These are phyloP conservation scores for Corylus avellana DNA, from an alignment of 306 rosid genomes.

Conservation along the genomic window DNA sequence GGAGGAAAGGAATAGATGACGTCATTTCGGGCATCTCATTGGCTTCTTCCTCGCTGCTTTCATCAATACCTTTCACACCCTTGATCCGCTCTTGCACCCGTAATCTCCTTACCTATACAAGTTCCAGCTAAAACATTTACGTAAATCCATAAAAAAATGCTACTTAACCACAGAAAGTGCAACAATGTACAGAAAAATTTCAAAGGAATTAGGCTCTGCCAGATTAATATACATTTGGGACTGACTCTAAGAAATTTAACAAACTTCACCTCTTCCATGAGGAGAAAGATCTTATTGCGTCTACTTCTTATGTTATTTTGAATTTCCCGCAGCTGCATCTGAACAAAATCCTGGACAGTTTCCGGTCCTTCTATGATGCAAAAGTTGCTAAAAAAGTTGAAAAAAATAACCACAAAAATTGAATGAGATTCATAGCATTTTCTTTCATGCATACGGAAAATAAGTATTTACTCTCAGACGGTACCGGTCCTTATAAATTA, in stretches of 20 bases:
- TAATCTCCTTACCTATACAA: constrained; percentile 80
- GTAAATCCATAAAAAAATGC: neutral
- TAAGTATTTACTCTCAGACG: neutral
- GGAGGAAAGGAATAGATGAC: constrained; percentile 91
- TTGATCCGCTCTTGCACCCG: constrained; percentile 81
- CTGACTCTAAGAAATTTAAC: neutral
- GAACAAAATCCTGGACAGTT: constrained; percentile 88
- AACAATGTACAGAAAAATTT: neutral
- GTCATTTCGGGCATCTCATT: constrained; percentile 92
- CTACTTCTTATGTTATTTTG: constrained; percentile 84
- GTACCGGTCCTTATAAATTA: neutral
- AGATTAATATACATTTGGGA: neutral
- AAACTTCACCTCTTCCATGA: constrained; percentile 87
- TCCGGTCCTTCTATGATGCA: constrained; percentile 99
- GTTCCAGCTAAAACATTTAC: neutral
- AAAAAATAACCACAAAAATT: neutral
- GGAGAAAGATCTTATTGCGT: constrained; percentile 87
- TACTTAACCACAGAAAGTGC: neutral
- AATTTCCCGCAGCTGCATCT: constrained; percentile 89
- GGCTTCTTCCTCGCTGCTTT: constrained; percentile 55
- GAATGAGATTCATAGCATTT: neutral
- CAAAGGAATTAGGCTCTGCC: neutral
- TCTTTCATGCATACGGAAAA: no score
- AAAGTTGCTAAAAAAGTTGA: constrained; percentile 47
- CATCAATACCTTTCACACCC: constrained; percentile 34